These are phyloP conservation scores for Amaranthus tricolor DNA, from an alignment of 179 eudicot species.

Conservation along the genomic window DNA sequence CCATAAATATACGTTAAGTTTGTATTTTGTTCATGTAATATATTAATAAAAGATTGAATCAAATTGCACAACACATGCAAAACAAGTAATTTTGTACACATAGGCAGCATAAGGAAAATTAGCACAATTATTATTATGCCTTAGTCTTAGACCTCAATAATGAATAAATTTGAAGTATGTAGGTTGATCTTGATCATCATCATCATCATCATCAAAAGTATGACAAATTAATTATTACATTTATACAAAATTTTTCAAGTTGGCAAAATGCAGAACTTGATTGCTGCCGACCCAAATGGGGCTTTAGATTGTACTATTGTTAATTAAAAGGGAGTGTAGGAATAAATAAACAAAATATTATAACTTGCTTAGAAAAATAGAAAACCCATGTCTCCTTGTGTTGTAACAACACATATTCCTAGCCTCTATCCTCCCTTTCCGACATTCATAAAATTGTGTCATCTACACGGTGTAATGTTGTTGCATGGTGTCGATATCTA, in stretches of 20 bases:
- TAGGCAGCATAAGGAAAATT: no score
- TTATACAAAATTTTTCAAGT: slow-evolving; percentile 14
- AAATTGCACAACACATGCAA: no score
- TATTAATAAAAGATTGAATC: no score
- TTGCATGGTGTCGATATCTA: slow-evolving; percentile 44
- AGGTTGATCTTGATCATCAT: slow-evolving; percentile 14
- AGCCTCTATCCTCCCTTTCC: not conserved
- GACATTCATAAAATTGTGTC: not conserved
- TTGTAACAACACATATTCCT: slow-evolving; percentile 10
- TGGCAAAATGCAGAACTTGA: not conserved
- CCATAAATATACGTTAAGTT: no score
- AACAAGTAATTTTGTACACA: no score
- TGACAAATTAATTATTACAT: slow-evolving; percentile 26
- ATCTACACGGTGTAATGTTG: slow-evolving; percentile 45
- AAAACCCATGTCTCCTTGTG: not conserved
- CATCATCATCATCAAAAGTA: slow-evolving; percentile 20
- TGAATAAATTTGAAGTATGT: not conserved
- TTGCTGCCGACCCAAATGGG: slow-evolving; percentile 12
- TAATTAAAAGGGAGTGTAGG: not conserved
- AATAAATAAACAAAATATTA: not conserved
- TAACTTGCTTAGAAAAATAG: not conserved
- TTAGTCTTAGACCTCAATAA: not conserved
- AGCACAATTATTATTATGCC: no score
- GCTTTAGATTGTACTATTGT: slow-evolving; percentile 5
- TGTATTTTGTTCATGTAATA: no score